Evolutionary conservation across 768 basidiomycete species (phyloP).

Genomic region (Pholiota microspora): DNA sequence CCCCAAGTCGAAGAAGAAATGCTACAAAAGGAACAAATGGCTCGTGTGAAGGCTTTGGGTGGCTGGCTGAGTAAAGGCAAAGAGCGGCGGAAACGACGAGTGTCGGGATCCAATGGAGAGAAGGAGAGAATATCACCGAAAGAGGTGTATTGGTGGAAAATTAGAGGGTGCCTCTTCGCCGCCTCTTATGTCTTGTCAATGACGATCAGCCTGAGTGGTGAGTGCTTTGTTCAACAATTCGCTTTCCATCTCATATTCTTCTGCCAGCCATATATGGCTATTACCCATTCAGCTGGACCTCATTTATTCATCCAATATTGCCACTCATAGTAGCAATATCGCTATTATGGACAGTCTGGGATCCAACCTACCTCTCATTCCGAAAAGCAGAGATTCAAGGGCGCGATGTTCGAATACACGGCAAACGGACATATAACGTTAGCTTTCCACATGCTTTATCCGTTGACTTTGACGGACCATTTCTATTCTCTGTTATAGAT

Average conservation of each 20-base stretch:
- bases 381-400: conserved; percentile 66
- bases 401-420: conserved; percentile 63
- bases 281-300: conserved; percentile 24
- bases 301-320: conserved; percentile 36
- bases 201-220: conserved; percentile 46
- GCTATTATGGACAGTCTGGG: conserved; percentile 80
- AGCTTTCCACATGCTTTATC: conserved; percentile 7
- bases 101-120: conserved; percentile 37
- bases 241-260: not conserved
- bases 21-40: conserved; percentile 75
- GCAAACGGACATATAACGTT: conserved; percentile 65
- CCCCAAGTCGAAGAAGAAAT: conserved; percentile 85
- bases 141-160: conserved; percentile 57
- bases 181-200: conserved; percentile 41
- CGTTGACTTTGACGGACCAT: no score
- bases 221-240: conserved; percentile 15
- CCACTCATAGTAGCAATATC: conserved; percentile 56
- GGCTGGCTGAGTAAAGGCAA: conserved; percentile 71
- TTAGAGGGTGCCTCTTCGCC: conserved; percentile 69
- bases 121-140: conserved; percentile 46
- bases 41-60: conserved; percentile 72
- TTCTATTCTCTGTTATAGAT: conserved; percentile 34
- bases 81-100: conserved; percentile 45
- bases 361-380: conserved; percentile 72
- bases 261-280: conserved; percentile 29